Percentiles rank a stretch among this genome's conserved stretches.
These are phyloP conservation scores for Sordaria brevicollis DNA, from an alignment of 495 filamentous ascomycete species.

Conservation along the genomic window DNA sequence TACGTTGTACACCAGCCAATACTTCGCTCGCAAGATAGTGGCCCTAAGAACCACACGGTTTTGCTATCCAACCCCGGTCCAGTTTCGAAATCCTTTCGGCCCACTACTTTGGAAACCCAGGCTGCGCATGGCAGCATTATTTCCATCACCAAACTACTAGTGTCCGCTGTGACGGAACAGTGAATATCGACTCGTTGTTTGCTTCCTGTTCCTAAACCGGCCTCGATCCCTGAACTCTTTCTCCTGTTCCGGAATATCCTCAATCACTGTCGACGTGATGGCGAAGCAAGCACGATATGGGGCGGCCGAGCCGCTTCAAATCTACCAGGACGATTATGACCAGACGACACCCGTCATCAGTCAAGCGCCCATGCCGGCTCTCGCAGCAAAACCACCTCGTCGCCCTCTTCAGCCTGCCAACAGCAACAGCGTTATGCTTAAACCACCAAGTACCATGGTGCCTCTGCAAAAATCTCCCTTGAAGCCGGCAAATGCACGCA, in stretches of 20 bases:
- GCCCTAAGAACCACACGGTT: not conserved
- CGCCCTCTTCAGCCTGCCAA: constrained; percentile 42
- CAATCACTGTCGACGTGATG: constrained; percentile 16
- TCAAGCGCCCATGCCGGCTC: constrained; percentile 43
- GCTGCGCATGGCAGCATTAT: not conserved
- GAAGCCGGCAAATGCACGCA: constrained; percentile 30
- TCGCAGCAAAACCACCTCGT: constrained; percentile 33
- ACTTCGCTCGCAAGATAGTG: not conserved
- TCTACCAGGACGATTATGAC: constrained; percentile 51
- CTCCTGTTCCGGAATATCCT: not conserved
- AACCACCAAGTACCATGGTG: constrained; percentile 36
- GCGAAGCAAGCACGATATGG: constrained; percentile 49
- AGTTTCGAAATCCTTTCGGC: not conserved
- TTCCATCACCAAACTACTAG: not conserved
- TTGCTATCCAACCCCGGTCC: not conserved
- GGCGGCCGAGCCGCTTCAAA: constrained; percentile 47
- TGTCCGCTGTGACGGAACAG: not conserved
- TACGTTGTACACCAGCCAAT: not conserved
- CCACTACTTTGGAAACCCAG: not conserved
- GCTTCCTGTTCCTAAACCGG: not conserved
- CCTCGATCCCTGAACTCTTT: not conserved
- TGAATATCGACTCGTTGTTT: not conserved
- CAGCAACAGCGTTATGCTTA: constrained; percentile 39
- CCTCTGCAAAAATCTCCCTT: constrained; percentile 47
- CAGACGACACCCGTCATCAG: constrained; percentile 34